A percentile compares a stretch with the other conserved stretches of the same genome.
Evolutionary conservation across 805 yeast genomes (phyloP).

Genomic region (Saturnispora mendoncae): DNA sequence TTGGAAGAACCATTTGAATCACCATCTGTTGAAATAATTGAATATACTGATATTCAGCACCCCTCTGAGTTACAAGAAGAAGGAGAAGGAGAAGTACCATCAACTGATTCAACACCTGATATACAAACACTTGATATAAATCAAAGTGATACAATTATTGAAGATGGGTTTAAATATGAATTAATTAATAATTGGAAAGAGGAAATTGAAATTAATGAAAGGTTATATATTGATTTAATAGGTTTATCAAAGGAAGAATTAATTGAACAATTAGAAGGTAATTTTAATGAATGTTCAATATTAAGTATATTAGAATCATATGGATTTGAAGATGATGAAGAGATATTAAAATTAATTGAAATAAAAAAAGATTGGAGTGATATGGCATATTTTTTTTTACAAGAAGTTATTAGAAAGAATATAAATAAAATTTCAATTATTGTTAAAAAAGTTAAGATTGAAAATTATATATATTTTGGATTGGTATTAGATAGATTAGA

Average conservation of each 20-base stretch:
- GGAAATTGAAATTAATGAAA: constrained; percentile 1
- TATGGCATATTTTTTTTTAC: constrained; percentile 4
- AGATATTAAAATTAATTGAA: neutral
- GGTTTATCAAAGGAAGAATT: constrained; percentile 1
- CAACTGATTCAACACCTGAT: constrained; percentile 16
- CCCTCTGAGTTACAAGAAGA: constrained; percentile 1
- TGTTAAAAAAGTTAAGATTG: neutral
- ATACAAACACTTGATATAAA: constrained; percentile 13
- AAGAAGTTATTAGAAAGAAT: constrained; percentile 4
- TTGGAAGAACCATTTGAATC: neutral
- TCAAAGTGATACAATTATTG: neutral
- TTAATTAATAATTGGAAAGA: constrained; percentile 5
- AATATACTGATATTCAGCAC: neutral
- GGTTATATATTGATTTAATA: constrained; percentile 1
- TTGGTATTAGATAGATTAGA: constrained; percentile 7
- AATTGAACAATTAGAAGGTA: neutral
- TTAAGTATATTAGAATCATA: neutral
- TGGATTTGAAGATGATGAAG: neutral
- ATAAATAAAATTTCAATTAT: neutral
- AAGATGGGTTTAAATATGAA: neutral
- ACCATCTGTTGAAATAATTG: neutral
- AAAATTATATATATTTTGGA: constrained; percentile 5
- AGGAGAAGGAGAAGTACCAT: constrained; percentile 3
- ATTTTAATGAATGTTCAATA: neutral
- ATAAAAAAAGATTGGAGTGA: neutral